Evolutionary conservation across 1,284 basidiomycete species (phyloP), one percentile per base, ranked within the genome.

Genomic region (Phylloporus gajari): DNA sequence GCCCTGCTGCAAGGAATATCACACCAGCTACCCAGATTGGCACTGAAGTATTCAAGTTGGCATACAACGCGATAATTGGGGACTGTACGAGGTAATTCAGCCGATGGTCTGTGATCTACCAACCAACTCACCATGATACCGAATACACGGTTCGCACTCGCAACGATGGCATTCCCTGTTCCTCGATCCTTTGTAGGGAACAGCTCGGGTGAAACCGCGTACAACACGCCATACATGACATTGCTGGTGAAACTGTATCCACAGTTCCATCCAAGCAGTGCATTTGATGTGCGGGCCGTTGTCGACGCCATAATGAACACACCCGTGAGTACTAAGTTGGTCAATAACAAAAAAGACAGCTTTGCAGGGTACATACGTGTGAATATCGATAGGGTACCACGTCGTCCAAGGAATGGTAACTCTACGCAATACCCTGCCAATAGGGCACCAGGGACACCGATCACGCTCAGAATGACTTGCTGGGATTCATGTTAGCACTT

Each of bases 161-260:
- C 87, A 6, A 87, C 87, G 42, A 93, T 83, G 5, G 88, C 89
- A 71, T 90, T 91, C 21, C 89, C 90, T 4, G 90, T 92, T 8
- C 90, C 91, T 68, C 93, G 84, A 74, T 93, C 90, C 74, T 90
- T 93, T 4, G 92, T 91, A 6, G 93, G 92, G 84, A 95, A 94
- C 15, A 94, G 79, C 79, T 95, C 93, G 2, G 91, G 91, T 0
- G 91, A 90, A 62, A 91, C 76, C 17, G 92, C 91, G 75, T 94
- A 94, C 70, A 94, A 82, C 2, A 94, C 91, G 23, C 92, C 92
- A 73, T 94, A 94, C 93, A 94, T 94, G 71, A 94, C 86, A 75
- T 93, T 91, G 73, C 90, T 91, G 42, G 86, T 87, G 77, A 93
- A 90, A 21, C 88, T 88, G 74, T 91, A 91, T 48, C 87, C 90